Base-by-base conservation (phyloP, 2,329 filamentous ascomycete species). In the Arthroderma uncinatum region DNA sequence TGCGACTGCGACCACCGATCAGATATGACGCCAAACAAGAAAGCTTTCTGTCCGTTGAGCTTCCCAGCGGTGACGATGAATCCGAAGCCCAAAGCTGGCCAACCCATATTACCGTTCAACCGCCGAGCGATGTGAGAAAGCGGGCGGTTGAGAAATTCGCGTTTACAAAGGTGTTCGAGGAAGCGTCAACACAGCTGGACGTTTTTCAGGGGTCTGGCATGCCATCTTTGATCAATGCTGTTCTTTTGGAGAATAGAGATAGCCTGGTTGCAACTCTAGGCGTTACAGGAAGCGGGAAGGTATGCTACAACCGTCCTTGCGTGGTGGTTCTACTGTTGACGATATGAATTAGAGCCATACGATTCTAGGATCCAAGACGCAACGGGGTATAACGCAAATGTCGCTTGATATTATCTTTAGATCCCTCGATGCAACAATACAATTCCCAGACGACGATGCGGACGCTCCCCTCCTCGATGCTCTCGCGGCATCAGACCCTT, bases 201-300 rank as follows among this genome's bases (percentile, higher is more conserved):
- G 74, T 98, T 8, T 96, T 98, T 68, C 80, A 89, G 62, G 85
- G 85, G 66, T 88, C 86, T 0, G 85, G 86, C 23, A 82, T 95
- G 47, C 75, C 86, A 12, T 79, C 82, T 0, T 76, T 96, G 44
- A 80, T 96, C 5, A 84, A 92, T 65, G 89, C 89, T 19, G 90
- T 95, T 2, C 69, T 98, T 34, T 82, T 84, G 54, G 86, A 93
- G 62, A 89, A 90, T 16, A 85, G 89, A 62, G 92, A 97, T 78
- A 91, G 89, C 8, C 75, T 97, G 57, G 76, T 98, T 56, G 93
- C 93, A 30, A 97, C 93, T 5, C 73, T 98, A 58, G 93, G 93
- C 14, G 90, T 96, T 44, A 96, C 92, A 6, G 93, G 93, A 10
- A 96, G 91, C 53, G 93, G 93, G 71, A 98, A 98, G 84, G 92